A percentile compares a stretch with the other conserved stretches of the same genome.
phyloP scores from a whole-genome alignment of 441 rosid species.

The Populus hybrid region DNA sequence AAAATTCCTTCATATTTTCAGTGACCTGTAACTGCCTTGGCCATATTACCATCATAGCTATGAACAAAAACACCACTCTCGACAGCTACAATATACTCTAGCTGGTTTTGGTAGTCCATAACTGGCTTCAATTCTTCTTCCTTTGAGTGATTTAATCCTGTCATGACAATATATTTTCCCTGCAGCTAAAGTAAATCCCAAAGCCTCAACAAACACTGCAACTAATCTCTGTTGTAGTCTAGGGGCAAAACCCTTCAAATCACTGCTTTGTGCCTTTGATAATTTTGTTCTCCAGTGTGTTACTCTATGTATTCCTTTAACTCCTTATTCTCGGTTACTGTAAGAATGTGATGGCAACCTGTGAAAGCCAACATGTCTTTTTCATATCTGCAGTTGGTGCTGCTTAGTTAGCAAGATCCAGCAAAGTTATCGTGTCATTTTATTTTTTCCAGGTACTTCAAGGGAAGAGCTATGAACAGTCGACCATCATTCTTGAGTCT shows the following conservation, averaged over 20 bases:
- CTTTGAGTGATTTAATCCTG: constrained; percentile 44
- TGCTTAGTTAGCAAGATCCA: background rate
- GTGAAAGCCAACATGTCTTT: constrained; percentile 78
- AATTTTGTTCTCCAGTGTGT: no score
- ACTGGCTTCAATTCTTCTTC: constrained; percentile 44
- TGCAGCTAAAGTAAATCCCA: constrained; percentile 50
- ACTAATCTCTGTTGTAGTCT: constrained; percentile 56
- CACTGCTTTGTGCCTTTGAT: constrained; percentile 11
- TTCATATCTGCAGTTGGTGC: constrained; percentile 43
- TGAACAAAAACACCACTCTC: constrained; percentile 55
- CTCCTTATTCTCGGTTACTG: constrained; percentile 12
- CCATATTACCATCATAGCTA: constrained; percentile 75
- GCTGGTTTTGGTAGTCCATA: constrained; percentile 37
- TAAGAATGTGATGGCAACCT: constrained; percentile 38
- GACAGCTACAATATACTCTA: constrained; percentile 35
- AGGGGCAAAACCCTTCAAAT: constrained; percentile 34
- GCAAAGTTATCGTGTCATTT: background rate
- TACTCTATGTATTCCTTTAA: constrained; percentile 26
- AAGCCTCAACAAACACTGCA: constrained; percentile 55
- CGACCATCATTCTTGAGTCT: constrained; percentile 34
- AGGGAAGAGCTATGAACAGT: constrained; percentile 60
- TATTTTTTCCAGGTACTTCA: constrained; percentile 31
- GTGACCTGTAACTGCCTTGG: constrained; percentile 61
- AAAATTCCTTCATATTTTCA: constrained; percentile 54
- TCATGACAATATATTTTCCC: constrained; percentile 50